phyloP scores from a whole-genome alignment of 2,329 filamentous ascomycete species.

The Calonectria leucothoes region DNA sequence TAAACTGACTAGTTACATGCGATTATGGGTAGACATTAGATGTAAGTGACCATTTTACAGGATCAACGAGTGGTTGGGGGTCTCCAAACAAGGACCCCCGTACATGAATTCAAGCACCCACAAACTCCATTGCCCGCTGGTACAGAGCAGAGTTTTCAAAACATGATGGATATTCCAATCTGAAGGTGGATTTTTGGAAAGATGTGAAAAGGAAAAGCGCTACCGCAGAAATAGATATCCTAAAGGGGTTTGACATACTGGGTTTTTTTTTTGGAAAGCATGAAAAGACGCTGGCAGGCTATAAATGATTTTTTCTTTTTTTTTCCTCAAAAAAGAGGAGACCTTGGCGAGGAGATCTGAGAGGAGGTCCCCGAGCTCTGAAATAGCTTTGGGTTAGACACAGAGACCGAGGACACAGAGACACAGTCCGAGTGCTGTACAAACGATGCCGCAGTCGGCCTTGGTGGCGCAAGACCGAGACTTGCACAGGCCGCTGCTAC shows the following conservation, averaged over 20 bases:
- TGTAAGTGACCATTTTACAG: neutral
- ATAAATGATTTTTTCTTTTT: neutral
- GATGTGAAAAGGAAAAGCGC: neutral
- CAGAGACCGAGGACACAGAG: slow-evolving; percentile 7
- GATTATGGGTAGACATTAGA: neutral
- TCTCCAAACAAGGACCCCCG: neutral
- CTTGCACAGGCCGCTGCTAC: neutral
- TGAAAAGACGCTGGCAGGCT: neutral
- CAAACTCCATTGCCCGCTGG: slow-evolving; percentile 8
- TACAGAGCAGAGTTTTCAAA: neutral
- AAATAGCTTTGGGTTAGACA: neutral
- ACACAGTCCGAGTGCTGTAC: neutral
- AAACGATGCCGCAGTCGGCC: neutral
- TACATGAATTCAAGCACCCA: neutral
- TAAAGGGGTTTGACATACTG: neutral
- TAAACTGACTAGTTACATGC: neutral
- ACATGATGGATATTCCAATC: neutral
- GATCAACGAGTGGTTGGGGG: slow-evolving; percentile 1
- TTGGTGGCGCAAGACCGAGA: neutral
- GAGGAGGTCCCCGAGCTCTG: neutral
- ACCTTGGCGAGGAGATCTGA: neutral
- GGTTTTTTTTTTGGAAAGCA: neutral
- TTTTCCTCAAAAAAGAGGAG: neutral
- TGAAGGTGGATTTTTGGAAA: neutral
- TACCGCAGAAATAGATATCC: neutral